Evolutionary conservation across 495 filamentous ascomycete genomes (phyloP), one percentile per base, ranked within the genome.

Genomic region (Pseudoneurospora amorphoporcata): DNA sequence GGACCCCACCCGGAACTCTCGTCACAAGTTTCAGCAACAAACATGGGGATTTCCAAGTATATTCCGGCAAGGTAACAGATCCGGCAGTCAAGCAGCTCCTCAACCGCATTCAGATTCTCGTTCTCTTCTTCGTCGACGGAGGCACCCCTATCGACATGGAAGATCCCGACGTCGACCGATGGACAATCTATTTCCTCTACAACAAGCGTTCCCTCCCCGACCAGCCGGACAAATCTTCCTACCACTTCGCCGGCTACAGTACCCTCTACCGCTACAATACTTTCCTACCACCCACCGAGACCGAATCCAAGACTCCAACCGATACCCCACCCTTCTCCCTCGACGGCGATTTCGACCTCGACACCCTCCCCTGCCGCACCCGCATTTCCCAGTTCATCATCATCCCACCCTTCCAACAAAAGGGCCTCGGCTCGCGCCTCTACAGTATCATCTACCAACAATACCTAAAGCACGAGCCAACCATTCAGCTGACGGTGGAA

Each of bases 321-420:
- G 75, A 74, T n/a, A 77, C 81, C 1, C 75, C 77, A 8, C 70
- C 75, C 0, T 72, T 77, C 41, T 68, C 73, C 38, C 32, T 76
- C 39, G 41, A 71, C 69, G 74, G 68, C 2, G 74, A 81, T 32
- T 78, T 82, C 43, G 72, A 82, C 40, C 71, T 83, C 12, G 42
- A 74, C 9, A 23, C 76, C 0, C 85, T 90, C 3, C 90, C 90
- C 70, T 86, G 89, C 75, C 90, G 95, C 14, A 86, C 91, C 47
- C 87, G 95, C 29, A 95, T 99, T 74, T 95, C 95, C 3, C 95
- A 99, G 80, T 97, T 98, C 84, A 77, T 98, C 32, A 90, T 99
- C 75, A 89, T 99, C 9, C 96, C 94, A 6, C 91, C 93, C 29
- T 97, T 92, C 80, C 94, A 97, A 79, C 83, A 86, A 71, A 87